Evolutionary conservation across 306 rosid genomes (phyloP).

Genomic region (Trichosanthes cucumerina): DNA sequence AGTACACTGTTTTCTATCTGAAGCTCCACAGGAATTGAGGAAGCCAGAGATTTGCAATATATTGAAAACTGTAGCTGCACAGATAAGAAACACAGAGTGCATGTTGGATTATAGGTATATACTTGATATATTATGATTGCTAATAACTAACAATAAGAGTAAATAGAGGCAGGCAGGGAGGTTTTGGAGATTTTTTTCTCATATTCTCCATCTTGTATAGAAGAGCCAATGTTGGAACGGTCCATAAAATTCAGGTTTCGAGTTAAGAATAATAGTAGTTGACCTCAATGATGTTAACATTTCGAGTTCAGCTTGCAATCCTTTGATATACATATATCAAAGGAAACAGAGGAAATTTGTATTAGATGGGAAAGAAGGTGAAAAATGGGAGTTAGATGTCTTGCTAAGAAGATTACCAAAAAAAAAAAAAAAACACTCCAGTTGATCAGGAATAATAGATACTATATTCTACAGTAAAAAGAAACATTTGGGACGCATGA

Average conservation of each 20-base stretch:
- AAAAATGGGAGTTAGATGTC: background rate
- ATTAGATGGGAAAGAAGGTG: background rate
- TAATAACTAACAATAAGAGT: background rate
- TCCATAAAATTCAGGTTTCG: background rate
- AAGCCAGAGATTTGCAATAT: slow-evolving; percentile 25
- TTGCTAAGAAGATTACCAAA: background rate
- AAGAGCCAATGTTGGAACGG: background rate
- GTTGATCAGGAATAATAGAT: background rate
- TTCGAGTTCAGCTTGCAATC: background rate
- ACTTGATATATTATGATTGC: slow-evolving; percentile 21
- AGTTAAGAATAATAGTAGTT: background rate
- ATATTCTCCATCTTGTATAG: background rate
- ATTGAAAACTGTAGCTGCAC: slow-evolving; percentile 32
- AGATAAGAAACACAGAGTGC: slow-evolving; percentile 35
- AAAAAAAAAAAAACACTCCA: background rate
- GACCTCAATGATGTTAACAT: background rate
- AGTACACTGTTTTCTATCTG: slow-evolving; percentile 40
- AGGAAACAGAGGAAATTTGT: background rate
- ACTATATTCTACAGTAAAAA: background rate
- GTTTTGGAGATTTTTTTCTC: background rate
- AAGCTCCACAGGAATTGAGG: slow-evolving; percentile 35
- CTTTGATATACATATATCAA: background rate
- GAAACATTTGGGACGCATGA: background rate
- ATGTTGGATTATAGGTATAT: slow-evolving; percentile 14
- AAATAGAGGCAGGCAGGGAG: background rate